These are phyloP conservation scores for Rhododendron griersonianum DNA, from an alignment of 148 eudicot genomes.

Conservation along the genomic window DNA sequence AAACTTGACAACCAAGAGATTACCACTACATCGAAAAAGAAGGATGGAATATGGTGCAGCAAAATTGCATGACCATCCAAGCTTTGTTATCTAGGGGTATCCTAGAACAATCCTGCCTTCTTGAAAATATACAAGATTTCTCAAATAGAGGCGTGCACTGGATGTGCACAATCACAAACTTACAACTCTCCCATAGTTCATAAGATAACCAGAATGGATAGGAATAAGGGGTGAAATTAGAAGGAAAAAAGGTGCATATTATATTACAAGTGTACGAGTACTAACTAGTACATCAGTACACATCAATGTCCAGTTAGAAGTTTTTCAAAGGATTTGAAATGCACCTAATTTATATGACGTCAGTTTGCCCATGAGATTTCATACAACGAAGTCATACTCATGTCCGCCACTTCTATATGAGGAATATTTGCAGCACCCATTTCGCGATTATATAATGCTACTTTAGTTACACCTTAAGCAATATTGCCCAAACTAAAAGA, in stretches of 20 bases:
- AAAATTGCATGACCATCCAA: slow-evolving; percentile 6
- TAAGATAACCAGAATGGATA: not conserved
- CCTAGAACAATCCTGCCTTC: not conserved
- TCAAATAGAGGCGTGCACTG: not conserved
- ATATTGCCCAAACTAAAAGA: not conserved
- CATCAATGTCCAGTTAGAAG: not conserved
- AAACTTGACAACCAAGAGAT: not conserved
- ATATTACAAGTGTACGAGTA: not conserved
- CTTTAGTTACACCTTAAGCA: not conserved
- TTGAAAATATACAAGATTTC: not conserved
- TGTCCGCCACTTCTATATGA: not conserved
- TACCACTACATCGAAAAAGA: not conserved
- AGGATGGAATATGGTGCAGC: not conserved
- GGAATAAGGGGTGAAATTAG: not conserved
- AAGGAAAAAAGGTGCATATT: not conserved
- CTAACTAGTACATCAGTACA: not conserved
- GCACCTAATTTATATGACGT: not conserved
- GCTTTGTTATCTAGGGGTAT: not conserved
- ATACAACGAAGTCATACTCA: not conserved
- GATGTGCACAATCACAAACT: not conserved
- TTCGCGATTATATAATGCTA: not conserved
- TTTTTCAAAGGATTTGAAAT: not conserved
- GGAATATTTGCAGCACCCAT: not conserved
- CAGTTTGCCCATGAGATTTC: not conserved
- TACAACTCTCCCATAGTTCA: not conserved